Percentiles rank a stretch among this genome's conserved stretches.
phyloP scores from a whole-genome alignment of 2,329 filamentous ascomycete species.

The Hymenoscyphus fraxineus region DNA sequence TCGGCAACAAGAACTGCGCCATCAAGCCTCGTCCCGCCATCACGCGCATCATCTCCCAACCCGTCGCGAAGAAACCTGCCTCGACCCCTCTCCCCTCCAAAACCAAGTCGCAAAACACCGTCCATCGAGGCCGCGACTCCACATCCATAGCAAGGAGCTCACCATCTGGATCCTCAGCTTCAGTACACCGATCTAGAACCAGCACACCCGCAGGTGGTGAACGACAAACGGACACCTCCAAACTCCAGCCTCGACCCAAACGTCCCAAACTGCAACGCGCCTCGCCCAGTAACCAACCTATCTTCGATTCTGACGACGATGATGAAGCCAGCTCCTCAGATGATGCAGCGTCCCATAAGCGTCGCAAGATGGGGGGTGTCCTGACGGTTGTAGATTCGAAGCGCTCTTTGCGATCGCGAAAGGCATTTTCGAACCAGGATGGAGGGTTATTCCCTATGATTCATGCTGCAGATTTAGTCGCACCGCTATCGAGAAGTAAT shows the following conservation, averaged over 20 bases:
- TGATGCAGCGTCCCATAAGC: slow-evolving; percentile 17
- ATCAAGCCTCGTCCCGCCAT: slow-evolving; percentile 18
- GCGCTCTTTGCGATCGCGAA: slow-evolving; percentile 26
- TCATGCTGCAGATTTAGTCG: slow-evolving; percentile 56
- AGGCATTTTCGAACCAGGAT: slow-evolving; percentile 28
- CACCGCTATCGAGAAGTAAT: slow-evolving; percentile 47
- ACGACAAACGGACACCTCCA: background rate
- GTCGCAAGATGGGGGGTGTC: slow-evolving; percentile 19
- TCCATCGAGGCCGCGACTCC: slow-evolving; percentile 4
- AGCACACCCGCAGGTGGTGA: slow-evolving; percentile 12
- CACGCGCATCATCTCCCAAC: slow-evolving; percentile 14
- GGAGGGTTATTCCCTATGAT: slow-evolving; percentile 41
- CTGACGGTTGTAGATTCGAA: slow-evolving; percentile 22
- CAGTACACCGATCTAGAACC: slow-evolving; percentile 12
- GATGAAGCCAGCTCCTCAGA: slow-evolving; percentile 13
- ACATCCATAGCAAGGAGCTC: background rate
- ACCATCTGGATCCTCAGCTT: slow-evolving; percentile 9
- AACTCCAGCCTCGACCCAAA: slow-evolving; percentile 17
- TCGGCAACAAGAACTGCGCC: slow-evolving; percentile 12
- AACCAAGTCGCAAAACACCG: slow-evolving; percentile 1
- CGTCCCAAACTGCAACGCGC: slow-evolving; percentile 20
- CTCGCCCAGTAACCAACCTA: slow-evolving; percentile 20
- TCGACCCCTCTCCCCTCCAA: slow-evolving; percentile 17
- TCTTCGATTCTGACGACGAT: slow-evolving; percentile 20
- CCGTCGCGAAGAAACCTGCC: slow-evolving; percentile 11